These are phyloP conservation scores for Mortierella sp. DNA, from an alignment of 371 early-diverging fungal genomes.

Conservation along the genomic window DNA sequence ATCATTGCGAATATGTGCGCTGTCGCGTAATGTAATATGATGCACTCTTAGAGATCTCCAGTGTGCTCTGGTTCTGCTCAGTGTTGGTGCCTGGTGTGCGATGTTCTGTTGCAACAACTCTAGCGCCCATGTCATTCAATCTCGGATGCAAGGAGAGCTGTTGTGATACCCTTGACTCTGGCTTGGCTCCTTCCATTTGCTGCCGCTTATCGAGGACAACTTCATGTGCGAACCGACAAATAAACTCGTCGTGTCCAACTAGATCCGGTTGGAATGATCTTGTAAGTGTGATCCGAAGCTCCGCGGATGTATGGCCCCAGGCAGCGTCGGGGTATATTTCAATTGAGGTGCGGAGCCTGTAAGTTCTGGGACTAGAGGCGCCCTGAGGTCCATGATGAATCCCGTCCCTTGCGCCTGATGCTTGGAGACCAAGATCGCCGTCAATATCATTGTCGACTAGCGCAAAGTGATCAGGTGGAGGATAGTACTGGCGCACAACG, in stretches of 20 bases:
- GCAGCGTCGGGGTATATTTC: conserved; percentile 44
- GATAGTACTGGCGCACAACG: conserved; percentile 45
- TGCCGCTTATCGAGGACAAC: conserved; percentile 32
- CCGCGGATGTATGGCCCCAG: conserved; percentile 35
- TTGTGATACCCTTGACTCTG: background rate
- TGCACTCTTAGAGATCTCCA: conserved; percentile 40
- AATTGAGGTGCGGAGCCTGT: conserved; percentile 44
- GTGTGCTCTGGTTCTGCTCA: conserved; percentile 41
- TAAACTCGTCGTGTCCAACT: conserved; percentile 51
- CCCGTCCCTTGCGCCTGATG: background rate
- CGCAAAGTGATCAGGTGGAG: conserved; percentile 46
- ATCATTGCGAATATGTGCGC: conserved; percentile 14
- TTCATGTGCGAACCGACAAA: conserved; percentile 52
- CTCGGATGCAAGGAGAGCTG: conserved; percentile 5
- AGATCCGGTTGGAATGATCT: conserved; percentile 48
- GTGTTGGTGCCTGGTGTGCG: background rate
- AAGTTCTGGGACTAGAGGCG: conserved; percentile 3
- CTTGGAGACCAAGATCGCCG: too few relatives aligned
- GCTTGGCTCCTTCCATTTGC: background rate
- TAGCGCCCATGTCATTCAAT: background rate
- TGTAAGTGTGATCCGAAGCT: conserved; percentile 42
- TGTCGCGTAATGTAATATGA: conserved; percentile 30
- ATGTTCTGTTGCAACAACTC: too few relatives aligned
- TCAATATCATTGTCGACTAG: conserved; percentile 14
- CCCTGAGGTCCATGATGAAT: background rate